Percentiles rank a stretch among this genome's conserved stretches.
These are phyloP conservation scores for Tulasnella sp. DNA, from an alignment of 768 basidiomycete genomes.

Conservation along the genomic window DNA sequence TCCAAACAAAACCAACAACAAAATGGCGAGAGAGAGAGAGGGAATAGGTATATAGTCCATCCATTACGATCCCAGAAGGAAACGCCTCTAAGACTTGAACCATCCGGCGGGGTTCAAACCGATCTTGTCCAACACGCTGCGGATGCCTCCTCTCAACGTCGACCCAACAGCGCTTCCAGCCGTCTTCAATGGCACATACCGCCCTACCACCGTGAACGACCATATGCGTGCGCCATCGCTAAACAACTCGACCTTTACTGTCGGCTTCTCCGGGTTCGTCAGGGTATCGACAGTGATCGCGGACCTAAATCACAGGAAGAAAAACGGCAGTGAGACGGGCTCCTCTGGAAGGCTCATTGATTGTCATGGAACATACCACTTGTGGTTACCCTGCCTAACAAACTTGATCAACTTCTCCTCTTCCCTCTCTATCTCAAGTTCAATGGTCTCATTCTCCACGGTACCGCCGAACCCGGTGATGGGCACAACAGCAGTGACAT, in stretches of 20 bases:
- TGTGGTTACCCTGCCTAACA: slow-evolving; percentile 46
- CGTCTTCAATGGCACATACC: not conserved
- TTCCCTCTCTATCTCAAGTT: slow-evolving; percentile 24
- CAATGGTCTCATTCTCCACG: slow-evolving; percentile 19
- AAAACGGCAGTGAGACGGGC: not conserved
- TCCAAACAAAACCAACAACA: too few species aligned
- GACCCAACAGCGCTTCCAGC: not conserved
- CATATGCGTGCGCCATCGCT: slow-evolving; percentile 48
- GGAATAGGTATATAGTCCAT: too few species aligned
- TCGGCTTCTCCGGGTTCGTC: slow-evolving; percentile 38
- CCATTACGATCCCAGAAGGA: too few species aligned
- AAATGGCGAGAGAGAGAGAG: too few species aligned
- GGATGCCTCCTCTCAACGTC: not conserved
- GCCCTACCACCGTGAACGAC: slow-evolving; percentile 4
- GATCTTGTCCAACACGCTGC: slow-evolving; percentile 37
- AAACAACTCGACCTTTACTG: slow-evolving; percentile 43
- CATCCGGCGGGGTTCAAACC: slow-evolving; percentile 28
- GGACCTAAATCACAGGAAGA: slow-evolving; percentile 34
- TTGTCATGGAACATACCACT: slow-evolving; percentile 44
- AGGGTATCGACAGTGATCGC: slow-evolving; percentile 56
- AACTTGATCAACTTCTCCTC: slow-evolving; percentile 47
- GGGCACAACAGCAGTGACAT: slow-evolving; percentile 23
- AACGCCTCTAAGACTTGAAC: too few species aligned
- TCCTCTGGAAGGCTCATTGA: too few species aligned
- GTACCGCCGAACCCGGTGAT: slow-evolving; percentile 27